phyloP scores from a whole-genome alignment of 2,329 filamentous ascomycete genomes.

The Arachnopeziza araneosa region DNA sequence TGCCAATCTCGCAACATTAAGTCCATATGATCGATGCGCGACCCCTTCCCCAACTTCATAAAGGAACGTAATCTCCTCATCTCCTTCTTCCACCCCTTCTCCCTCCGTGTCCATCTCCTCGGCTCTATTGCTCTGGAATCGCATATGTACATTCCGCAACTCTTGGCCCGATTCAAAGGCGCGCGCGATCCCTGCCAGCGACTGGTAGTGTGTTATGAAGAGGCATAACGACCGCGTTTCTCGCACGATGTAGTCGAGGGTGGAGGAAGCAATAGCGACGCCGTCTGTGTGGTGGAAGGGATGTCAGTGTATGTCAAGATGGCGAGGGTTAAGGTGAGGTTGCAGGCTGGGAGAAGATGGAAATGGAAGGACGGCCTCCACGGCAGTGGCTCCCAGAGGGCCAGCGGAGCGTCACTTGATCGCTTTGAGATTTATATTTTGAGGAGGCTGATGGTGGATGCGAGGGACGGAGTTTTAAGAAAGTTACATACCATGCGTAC shows the following conservation, averaged over 20 bases:
- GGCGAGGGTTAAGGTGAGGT: no score
- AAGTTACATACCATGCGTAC: conserved; percentile 59
- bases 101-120: background rate
- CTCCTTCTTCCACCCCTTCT: conserved; percentile 34
- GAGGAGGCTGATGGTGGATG: no score
- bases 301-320: no score
- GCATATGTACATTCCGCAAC: conserved; percentile 76
- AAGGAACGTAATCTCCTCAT: conserved; percentile 84
- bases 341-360: no score
- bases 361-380: no score
- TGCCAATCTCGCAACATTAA: conserved; percentile 87
- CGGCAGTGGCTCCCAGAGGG: no score
- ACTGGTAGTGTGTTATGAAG: conserved; percentile 98
- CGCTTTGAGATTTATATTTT: no score
- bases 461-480: no score
- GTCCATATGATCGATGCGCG: conserved; percentile 86
- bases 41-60: conserved; percentile 91
- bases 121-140: conserved; percentile 48
- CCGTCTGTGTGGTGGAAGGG: conserved; percentile 52
- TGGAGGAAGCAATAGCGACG: conserved; percentile 89
- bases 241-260: conserved; percentile 76
- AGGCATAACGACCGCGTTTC: conserved; percentile 73
- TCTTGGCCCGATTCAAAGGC: conserved; percentile 65
- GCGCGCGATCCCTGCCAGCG: conserved; percentile 64
- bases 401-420: no score